Evolutionary conservation across 225 moss, liverwort and hornwort genomes (phyloP).

Genomic region (Asterella californica): DNA sequence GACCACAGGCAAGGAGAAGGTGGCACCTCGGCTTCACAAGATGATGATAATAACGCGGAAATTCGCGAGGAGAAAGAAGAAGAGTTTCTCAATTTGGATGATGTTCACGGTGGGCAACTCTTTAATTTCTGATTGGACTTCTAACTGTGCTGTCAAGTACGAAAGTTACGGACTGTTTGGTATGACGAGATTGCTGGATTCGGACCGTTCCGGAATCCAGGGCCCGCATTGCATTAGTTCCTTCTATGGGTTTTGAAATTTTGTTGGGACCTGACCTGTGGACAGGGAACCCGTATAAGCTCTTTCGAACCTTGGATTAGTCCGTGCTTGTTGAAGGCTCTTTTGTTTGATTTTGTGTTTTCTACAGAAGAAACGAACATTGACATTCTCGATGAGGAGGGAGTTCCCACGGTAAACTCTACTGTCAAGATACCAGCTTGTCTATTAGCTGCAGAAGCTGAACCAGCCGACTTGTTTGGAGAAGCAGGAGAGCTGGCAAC

Average conservation of each 20-base stretch:
- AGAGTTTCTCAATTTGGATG: constrained; percentile 45
- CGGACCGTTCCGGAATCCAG: not conserved
- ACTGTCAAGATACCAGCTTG: constrained; percentile 41
- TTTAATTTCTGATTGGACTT: not conserved
- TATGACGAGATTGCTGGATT: not conserved
- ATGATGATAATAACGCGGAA: constrained; percentile 22
- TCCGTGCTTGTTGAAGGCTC: not conserved
- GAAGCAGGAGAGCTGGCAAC: constrained; percentile 49
- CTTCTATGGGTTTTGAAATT: not conserved
- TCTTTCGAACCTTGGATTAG: not conserved
- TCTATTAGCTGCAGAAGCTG: constrained; percentile 44
- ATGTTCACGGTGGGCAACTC: constrained; percentile 37
- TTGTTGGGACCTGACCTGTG: not conserved
- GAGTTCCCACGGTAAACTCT: constrained; percentile 16
- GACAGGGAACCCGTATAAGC: not conserved
- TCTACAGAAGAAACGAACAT: constrained; percentile 47
- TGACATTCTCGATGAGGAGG: constrained; percentile 43
- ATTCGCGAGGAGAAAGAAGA: constrained; percentile 39
- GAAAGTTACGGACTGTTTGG: not conserved
- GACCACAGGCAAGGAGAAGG: constrained; percentile 43
- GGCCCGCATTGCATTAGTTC: not conserved
- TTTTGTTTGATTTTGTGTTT: not conserved
- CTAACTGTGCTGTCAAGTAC: not conserved
- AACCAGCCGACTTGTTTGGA: constrained; percentile 38
- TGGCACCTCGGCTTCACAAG: constrained; percentile 26